These are phyloP conservation scores for Talaromyces sp. DNA, from an alignment of 2,329 filamentous ascomycete genomes.

Conservation along the genomic window DNA sequence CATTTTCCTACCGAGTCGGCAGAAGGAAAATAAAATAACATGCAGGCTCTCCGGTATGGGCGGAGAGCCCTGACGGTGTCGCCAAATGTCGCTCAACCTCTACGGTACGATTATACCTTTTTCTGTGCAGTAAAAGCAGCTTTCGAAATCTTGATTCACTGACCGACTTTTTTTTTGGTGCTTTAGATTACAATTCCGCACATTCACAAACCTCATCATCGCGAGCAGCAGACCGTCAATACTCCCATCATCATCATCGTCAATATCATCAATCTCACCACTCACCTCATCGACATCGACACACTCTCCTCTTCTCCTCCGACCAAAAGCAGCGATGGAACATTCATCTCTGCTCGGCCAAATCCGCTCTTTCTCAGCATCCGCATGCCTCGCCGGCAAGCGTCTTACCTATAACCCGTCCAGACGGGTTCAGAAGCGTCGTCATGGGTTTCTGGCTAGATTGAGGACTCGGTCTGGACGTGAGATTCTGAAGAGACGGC, in stretches of 20 bases:
- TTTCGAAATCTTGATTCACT: neutral
- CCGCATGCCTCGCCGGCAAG: conserved; percentile 35
- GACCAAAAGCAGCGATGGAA: neutral
- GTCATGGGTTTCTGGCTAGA: conserved; percentile 55
- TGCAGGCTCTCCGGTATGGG: conserved; percentile 28
- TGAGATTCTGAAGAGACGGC: conserved; percentile 48
- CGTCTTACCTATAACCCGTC: conserved; percentile 56
- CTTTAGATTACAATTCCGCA: neutral
- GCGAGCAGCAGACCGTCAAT: neutral
- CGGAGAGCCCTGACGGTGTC: conserved; percentile 21
- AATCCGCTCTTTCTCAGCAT: conserved; percentile 39
- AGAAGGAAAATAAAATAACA: conserved; percentile 5
- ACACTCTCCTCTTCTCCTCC: conserved; percentile 29
- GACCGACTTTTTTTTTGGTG: neutral
- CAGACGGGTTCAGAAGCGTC: conserved; percentile 54
- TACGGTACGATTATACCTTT: neutral
- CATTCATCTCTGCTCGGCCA: conserved; percentile 15
- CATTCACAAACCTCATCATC: neutral
- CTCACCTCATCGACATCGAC: conserved; percentile 22
- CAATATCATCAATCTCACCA: neutral
- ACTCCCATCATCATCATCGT: neutral
- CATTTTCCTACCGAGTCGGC: neutral
- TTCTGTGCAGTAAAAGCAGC: neutral
- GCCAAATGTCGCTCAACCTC: conserved; percentile 4
- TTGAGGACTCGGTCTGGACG: conserved; percentile 48